Conservation (phyloP, 192 early-diverging fungal genomes). For the Backusella morwellensis region DNA sequence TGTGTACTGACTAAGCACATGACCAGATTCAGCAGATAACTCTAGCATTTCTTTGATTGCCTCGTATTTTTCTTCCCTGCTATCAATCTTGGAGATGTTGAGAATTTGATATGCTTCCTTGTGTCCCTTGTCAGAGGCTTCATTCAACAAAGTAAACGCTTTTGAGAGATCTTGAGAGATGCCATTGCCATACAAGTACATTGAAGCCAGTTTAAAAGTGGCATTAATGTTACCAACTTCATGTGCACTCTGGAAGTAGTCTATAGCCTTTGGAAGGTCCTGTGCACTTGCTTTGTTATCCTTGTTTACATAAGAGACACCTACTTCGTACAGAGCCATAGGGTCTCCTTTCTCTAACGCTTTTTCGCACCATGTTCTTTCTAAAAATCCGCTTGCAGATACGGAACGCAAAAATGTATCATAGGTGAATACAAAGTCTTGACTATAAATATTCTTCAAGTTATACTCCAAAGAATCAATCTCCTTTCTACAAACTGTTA, state of each 20-base stretch:
- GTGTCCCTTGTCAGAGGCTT: background rate
- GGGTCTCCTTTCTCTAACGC: too few species aligned
- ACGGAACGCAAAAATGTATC: too few species aligned
- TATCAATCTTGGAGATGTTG: background rate
- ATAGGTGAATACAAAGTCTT: too few species aligned
- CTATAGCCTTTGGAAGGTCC: conserved; percentile 12
- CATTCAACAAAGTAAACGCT: background rate
- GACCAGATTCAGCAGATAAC: background rate
- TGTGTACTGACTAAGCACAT: too few species aligned
- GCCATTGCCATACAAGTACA: background rate
- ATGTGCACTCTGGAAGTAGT: conserved; percentile 19
- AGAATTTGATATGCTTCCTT: background rate
- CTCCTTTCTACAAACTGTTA: too few species aligned
- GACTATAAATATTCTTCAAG: too few species aligned
- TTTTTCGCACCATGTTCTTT: too few species aligned
- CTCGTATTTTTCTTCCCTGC: background rate
- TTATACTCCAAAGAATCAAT: too few species aligned
- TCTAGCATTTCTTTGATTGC: background rate
- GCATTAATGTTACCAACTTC: conserved; percentile 16
- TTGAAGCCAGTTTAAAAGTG: background rate
- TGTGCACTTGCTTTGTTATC: too few species aligned
- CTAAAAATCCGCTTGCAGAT: too few species aligned
- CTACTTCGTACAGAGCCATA: too few species aligned
- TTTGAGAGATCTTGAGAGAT: background rate
- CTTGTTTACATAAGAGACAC: too few species aligned